phyloP scores from a whole-genome alignment of 2,329 filamentous ascomycete genomes.

The Talaromyces amestolkiae region DNA sequence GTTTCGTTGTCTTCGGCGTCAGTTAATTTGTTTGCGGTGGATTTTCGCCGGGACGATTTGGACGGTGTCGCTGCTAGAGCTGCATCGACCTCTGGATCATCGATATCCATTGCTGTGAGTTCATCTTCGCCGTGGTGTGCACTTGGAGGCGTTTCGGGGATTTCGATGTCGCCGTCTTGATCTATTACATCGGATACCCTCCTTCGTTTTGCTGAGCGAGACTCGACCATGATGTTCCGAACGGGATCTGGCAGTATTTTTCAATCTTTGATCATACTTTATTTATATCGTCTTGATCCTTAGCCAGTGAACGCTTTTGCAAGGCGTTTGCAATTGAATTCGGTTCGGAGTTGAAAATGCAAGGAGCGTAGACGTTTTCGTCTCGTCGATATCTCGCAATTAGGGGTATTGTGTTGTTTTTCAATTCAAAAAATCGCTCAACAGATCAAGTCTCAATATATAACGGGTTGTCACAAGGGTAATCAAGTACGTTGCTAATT shows the following conservation, averaged over 20 bases:
- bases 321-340: not conserved
- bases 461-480: not conserved
- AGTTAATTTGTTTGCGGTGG: constrained; percentile 20
- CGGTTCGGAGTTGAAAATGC: not conserved
- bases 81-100: constrained; percentile 20
- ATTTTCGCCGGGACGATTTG: constrained; percentile 28
- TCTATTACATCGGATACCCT: constrained; percentile 32
- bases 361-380: not conserved
- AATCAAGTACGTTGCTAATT: not conserved
- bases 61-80: constrained; percentile 19
- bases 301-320: not conserved
- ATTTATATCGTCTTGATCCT: not conserved
- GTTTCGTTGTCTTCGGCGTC: constrained; percentile 22
- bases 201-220: constrained; percentile 37
- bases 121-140: constrained; percentile 10
- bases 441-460: not conserved
- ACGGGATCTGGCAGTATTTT: not conserved
- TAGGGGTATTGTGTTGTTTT: not conserved
- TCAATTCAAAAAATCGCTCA: not conserved
- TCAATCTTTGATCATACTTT: not conserved
- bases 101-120: constrained; percentile 18
- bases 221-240: constrained; percentile 30
- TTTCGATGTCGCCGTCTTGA: constrained; percentile 22
- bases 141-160: constrained; percentile 15
- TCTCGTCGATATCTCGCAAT: not conserved